Base-by-base conservation (phyloP, 2,329 filamentous ascomycete genomes). In the Trichoderma semiorbis region DNA sequence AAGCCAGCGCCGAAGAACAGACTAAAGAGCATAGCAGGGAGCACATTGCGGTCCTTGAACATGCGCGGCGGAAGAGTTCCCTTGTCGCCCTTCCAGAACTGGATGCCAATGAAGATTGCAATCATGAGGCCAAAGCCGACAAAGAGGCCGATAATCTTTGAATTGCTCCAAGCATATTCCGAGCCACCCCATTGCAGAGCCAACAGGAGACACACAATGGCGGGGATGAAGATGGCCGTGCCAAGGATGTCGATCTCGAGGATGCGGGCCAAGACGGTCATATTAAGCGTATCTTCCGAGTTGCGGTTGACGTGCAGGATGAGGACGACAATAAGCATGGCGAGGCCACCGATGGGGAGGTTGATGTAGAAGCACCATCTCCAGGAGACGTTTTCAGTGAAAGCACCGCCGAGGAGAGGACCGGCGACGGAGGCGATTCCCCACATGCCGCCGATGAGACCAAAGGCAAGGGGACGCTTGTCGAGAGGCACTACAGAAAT, bases 171-270 rank as follows among this genome's bases (percentile, higher is more conserved):
- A 5, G 87, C 65, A 69, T 86, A 85, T 28, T 84, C 77, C 50
- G 83, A 80, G 10, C 88, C 88, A 16, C 87, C 88, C 84, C 86
- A 89, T 75, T 89, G 85, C 47, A 90, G 80, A 8, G 86, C 87
- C 5, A 90, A 81, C 10, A 90, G 79, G 14, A 89, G 80, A 74
- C 84, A 86, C 73, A 89, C 77, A 60, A 89, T 82, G 47, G 84
- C 83, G 1, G 87, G 85, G 32, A 88, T 81, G 75, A 89, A 83
- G 72, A 87, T 78, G n/a, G 78, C 77, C 2, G 84, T 83, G 32
- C 88, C 87, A 11, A 82, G 58, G 11, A 87, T 77, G 75, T 89
- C 88, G 60, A 89, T 80, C 73, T 84, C 81, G 60, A 81, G 76
- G 34, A 88, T 63, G 14, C 85, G 82, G 39, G 77, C 70, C 28